Evolutionary conservation across 148 eudicot species (phyloP), one percentile per base, ranked within the genome.

Genomic region (Bassia scoparia): DNA sequence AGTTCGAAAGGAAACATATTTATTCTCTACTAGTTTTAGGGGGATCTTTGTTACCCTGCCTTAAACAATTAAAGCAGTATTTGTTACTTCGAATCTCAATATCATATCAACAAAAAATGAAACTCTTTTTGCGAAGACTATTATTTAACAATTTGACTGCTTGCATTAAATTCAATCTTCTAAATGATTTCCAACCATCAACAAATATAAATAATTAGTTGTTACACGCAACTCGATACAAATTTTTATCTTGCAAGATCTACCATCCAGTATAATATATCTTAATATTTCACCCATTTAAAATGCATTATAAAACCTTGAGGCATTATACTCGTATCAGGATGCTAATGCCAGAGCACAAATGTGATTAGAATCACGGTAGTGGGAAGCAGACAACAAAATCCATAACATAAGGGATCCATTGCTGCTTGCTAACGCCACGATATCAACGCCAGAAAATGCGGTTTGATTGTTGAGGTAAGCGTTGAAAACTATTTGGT

Each of bases 221-320:
- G n/a, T 0, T 52, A 21, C 7, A 16, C n/a, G n/a, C 24, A 52
- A 52, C 4, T 16, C 31, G 17, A 52, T 56, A 56, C 30, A 56
- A 8, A n/a, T n/a, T 3, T 56, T 4, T 7, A 56, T 56, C 30
- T 30, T 24, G 67, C 27, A 35, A 63, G 30, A 63, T n/a, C 29
- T 89, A 60, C 89, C 90, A 68, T 65, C 54, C 54, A 44, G 80
- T 73, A 61, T 82, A 83, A 59, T 76, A 91, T n/a, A 91, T 37
- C 82, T 94, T 94, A 91, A 94, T 64, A 94, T 81, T 79, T 94
- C 98, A 74, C 38, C 98, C 98, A 52, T 94, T 94, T 77, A 94
- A 77, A 91, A 81, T 4, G 93, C 87, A 76, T 88, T 84, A 80
- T 87, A 87, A 54, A 76, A 88, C n/a, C n/a, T 35, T 66, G 49